Percentiles rank a stretch among this genome's conserved stretches.
Conservation (phyloP, 805 yeast species). For the Nakazawaea molendinolei region DNA sequence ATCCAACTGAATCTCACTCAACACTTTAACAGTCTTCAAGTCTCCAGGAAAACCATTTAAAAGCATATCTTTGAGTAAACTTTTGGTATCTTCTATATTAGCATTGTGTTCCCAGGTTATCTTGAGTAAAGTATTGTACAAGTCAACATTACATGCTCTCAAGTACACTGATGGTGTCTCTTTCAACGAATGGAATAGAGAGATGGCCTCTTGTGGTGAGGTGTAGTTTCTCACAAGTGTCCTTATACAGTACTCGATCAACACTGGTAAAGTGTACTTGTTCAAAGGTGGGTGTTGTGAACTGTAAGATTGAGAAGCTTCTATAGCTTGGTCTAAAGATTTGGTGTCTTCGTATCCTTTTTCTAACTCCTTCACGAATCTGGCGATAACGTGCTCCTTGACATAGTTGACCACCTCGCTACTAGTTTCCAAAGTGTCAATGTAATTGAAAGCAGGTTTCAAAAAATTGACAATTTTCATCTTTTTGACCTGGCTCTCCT, state of each 20-base stretch:
- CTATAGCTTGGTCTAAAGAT: background rate
- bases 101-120: conserved; percentile 5
- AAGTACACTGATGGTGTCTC: conserved; percentile 3
- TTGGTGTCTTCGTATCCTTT: background rate
- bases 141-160: conserved; percentile 8
- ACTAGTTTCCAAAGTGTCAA: background rate
- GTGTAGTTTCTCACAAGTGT: background rate
- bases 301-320: background rate
- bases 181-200: conserved; percentile 9
- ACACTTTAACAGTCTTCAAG: conserved; percentile 7
- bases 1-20: conserved; percentile 7
- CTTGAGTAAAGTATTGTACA: conserved; percentile 7
- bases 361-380: conserved; percentile 1
- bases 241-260: conserved; percentile 7
- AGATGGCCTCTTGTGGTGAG: conserved; percentile 8
- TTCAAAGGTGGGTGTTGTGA: conserved; percentile 3
- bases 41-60: conserved; percentile 11
- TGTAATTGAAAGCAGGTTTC: conserved; percentile 3
- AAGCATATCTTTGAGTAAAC: conserved; percentile 10
- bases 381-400: background rate
- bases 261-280: conserved; percentile 7
- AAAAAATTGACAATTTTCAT: conserved; percentile 4
- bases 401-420: conserved; percentile 2
- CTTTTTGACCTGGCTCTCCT: conserved; percentile 5
- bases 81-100: conserved; percentile 5